Percentiles rank a stretch among this genome's conserved stretches.
phyloP scores from a whole-genome alignment of 257 asterid genomes.

The Penstemon barbatus region DNA sequence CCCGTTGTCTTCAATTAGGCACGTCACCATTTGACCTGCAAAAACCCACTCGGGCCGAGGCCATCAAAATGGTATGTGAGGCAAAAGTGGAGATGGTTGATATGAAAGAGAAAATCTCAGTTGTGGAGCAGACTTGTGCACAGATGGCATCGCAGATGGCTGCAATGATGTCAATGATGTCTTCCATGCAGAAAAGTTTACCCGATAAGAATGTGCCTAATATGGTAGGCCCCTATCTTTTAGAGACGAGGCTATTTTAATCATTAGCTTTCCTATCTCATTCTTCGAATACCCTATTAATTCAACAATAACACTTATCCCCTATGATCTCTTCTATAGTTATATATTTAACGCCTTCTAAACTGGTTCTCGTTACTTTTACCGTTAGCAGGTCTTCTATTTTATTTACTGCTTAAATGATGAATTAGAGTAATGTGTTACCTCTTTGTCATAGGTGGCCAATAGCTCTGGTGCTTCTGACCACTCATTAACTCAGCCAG shows the following conservation, averaged over 20 bases:
- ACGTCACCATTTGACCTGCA: slow-evolving; percentile 9
- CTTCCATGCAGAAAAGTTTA: slow-evolving; percentile 34
- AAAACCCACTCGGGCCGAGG: slow-evolving; percentile 23
- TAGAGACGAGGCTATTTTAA: too few relatives aligned
- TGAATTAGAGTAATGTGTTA: neutral
- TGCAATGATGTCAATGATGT: slow-evolving; percentile 45
- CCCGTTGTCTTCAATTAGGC: slow-evolving; percentile 25
- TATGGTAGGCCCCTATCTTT: slow-evolving; percentile 19
- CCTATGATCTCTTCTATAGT: too few relatives aligned
- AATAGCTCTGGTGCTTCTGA: slow-evolving; percentile 14
- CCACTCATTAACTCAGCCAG: slow-evolving; percentile 17
- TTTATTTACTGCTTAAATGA: neutral
- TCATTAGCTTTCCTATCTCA: too few relatives aligned
- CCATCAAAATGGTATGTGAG: slow-evolving; percentile 29
- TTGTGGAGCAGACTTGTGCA: slow-evolving; percentile 46
- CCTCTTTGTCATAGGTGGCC: slow-evolving; percentile 22
- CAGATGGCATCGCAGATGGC: slow-evolving; percentile 50
- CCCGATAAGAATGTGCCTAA: slow-evolving; percentile 20
- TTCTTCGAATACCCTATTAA: too few relatives aligned
- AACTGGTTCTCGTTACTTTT: too few relatives aligned
- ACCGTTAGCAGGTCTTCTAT: too few relatives aligned
- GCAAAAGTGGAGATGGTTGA: slow-evolving; percentile 38
- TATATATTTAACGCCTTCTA: too few relatives aligned
- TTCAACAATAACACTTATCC: too few relatives aligned
- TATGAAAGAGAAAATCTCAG: slow-evolving; percentile 37